Base-by-base conservation (phyloP, 2,329 filamentous ascomycete genomes). In the Decorospora gaudefroyi region DNA sequence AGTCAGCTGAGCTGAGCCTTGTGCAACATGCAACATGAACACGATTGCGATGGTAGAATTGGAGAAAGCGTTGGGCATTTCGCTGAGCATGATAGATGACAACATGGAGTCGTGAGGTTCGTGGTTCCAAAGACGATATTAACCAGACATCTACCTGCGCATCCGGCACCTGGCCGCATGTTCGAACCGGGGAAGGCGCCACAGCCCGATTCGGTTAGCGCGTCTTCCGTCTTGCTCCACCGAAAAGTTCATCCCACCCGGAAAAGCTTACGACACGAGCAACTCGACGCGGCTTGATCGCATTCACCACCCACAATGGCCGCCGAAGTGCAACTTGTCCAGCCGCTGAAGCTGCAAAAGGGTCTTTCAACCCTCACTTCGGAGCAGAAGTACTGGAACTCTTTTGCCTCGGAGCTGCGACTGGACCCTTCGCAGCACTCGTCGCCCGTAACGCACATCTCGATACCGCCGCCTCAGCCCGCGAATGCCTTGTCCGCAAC, bases 371-470 rank as follows among this genome's bases (percentile, higher is more conserved):
- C 89, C 40, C 75, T 92, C 33, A 96, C 92, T 4, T 86, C 91
- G 21, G 93, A 99, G 76, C 91, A 97, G 74, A 82, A 86, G 56
- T 97, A 97, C 78, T 99, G 95, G 95, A 87, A 87, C 67, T 86
- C 87, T 9, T 99, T 99, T 78, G 90, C 89, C 74, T 93, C 91
- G 59, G 88, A 91, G 56, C 83, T 95, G 45, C 84, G 92, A 50
- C 85, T 97, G 51, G 67, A 70, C 57, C 88, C 93, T 31, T 95
- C 92, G 52, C 90, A 91, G 54, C 90, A 93, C 54, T 88, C 89
- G 67, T 90, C 88, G 69, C 87, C 90, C 31, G 83, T 99, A 62
- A 96, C 90, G 22, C 86, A 95, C 71, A 95, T 99, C 69, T 91
- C 88, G 35, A 86, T 85, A 41, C 69, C 69, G 15, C 68, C 87